Percentiles rank a stretch among this genome's conserved stretches.
Evolutionary conservation across 148 eudicot genomes (phyloP).

Genomic region (Beta vulgaris): DNA sequence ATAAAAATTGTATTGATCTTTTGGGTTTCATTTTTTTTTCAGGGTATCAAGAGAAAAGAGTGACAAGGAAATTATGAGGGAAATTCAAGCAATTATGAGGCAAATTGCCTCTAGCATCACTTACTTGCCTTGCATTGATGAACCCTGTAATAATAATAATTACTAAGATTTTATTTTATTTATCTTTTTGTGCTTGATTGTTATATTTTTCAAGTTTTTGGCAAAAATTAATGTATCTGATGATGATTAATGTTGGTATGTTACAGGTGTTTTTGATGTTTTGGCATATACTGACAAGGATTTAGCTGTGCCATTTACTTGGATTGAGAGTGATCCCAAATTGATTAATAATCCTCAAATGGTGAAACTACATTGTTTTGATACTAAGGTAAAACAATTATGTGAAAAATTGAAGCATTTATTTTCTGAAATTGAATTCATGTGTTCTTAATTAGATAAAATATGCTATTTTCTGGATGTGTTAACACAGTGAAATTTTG

Average conservation of each 20-base stretch:
- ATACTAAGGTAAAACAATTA: constrained; percentile 68
- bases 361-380: constrained; percentile 94
- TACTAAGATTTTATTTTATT: not conserved
- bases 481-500: not conserved
- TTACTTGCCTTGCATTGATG: constrained; percentile 95
- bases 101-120: constrained; percentile 95
- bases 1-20: not conserved
- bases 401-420: not conserved
- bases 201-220: not conserved
- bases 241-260: constrained; percentile 2
- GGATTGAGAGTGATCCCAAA: constrained; percentile 97
- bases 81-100: constrained; percentile 98
- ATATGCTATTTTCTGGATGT: not conserved
- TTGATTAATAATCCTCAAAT: constrained; percentile 86
- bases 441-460: not conserved
- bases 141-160: constrained; percentile 58
- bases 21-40: constrained; percentile 8
- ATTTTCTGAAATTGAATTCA: not conserved
- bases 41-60: constrained; percentile 95
- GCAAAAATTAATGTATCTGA: not conserved
- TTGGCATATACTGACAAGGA: constrained; percentile 89
- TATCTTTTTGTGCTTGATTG: not conserved
- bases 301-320: constrained; percentile 78
- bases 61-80: constrained; percentile 98
- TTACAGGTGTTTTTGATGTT: constrained; percentile 84